Evolutionary conservation across 192 early-diverging fungal genomes (phyloP), one percentile per base, ranked within the genome.

Genomic region (Phlyctochytrium bullatum): DNA sequence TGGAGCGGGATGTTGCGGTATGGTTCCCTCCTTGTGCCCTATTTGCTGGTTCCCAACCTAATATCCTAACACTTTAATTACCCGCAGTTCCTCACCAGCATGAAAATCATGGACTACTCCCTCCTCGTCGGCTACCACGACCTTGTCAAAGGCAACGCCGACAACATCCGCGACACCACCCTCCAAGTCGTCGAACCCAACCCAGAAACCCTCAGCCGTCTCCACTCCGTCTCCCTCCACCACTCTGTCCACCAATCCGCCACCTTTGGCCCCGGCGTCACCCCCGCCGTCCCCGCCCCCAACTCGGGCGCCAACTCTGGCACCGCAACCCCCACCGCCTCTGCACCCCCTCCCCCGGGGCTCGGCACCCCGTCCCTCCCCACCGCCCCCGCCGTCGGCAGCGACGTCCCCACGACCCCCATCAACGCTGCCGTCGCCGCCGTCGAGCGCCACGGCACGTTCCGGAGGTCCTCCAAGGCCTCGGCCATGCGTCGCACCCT

Each of bases 31-130:
- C 36, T 20, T 66, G n/a, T 58, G 28, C 31, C 56, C 79, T 68
- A 20, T 3, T 34, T 66, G 35, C 30, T 34, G 12, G 25, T 14
- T 63, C 24, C n/a, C 10, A 20, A 62, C 35, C 24, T 10, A 10
- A 58, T 27, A 30, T 32, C 4, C 50, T 68, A 28, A 30, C 27
- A 27, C 20, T 57, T 34, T 12, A 36, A 62, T 25, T 24, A 20
- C 27, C 34, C n/a, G n/a, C n/a, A 78, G 79, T 84, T 86, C 74
- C 76, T 98, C 52, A 73, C 90, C 58, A 77, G 82, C 32, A 80
- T 83, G 36, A 80, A 93, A 61, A 97, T 99, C 58, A 99, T 99
- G 97, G 97, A 99, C 77, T 99, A 99, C 78, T 96, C 93, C 62
- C 83, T 99, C 59, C 77, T 99, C 23, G 74, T 99, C 62, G 97